These are phyloP conservation scores for Tetrahymena borealis DNA, from an alignment of 73 alveolate genomes.

Conservation along the genomic window DNA sequence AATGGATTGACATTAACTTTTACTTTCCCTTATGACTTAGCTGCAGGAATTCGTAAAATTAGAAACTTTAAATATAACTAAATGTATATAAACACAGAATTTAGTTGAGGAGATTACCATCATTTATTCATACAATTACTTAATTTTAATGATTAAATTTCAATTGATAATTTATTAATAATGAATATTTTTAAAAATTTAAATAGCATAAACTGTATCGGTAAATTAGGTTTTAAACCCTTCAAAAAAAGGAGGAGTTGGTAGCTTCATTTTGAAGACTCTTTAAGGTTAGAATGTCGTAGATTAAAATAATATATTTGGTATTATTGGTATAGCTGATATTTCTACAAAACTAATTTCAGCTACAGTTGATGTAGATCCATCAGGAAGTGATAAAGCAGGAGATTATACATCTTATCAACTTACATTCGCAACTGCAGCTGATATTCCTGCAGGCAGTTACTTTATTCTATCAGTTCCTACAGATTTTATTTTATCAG, in stretches of 20 bases:
- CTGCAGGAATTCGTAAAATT: conserved; percentile 28
- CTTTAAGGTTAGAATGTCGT: conserved; percentile 33
- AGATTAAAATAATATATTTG: conserved; percentile 37
- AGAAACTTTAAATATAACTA: background rate
- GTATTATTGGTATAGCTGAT: conserved; percentile 40
- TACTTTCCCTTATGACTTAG: conserved; percentile 17
- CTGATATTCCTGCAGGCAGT: conserved; percentile 4
- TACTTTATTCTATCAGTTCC: conserved; percentile 16
- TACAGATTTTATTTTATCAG: background rate
- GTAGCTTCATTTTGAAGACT: conserved; percentile 25
- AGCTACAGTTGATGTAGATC: conserved; percentile 14
- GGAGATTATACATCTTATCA: conserved; percentile 35
- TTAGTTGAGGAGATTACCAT: too few relatives aligned
- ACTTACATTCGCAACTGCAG: conserved; percentile 11
- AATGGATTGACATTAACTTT: conserved; percentile 18
- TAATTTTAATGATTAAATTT: background rate
- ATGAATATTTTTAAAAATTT: background rate
- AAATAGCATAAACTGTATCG: conserved; percentile 28
- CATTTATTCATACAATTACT: too few relatives aligned
- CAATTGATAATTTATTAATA: background rate
- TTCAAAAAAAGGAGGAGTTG: conserved; percentile 34
- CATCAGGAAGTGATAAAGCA: conserved; percentile 21
- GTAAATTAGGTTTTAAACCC: conserved; percentile 29
- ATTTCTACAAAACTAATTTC: conserved; percentile 6
- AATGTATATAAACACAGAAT: background rate